Percentiles rank a stretch among this genome's conserved stretches.
These are phyloP conservation scores for Schwanniomyces polymorphus DNA, from an alignment of 805 yeast genomes.

Conservation along the genomic window DNA sequence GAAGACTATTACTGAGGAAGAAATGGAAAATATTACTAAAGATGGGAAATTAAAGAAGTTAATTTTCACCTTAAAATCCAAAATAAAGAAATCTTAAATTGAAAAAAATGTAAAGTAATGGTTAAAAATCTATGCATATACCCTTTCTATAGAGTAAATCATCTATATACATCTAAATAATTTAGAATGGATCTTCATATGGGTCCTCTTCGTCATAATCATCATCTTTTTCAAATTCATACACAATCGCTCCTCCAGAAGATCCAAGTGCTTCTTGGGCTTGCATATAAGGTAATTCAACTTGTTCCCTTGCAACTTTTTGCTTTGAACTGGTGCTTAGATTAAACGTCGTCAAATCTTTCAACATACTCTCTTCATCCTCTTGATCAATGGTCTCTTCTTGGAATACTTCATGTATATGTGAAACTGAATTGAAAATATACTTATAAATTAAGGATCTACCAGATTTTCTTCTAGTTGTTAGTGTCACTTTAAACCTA, in stretches of 20 bases:
- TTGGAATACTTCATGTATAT: conserved; percentile 35
- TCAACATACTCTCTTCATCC: conserved; percentile 57
- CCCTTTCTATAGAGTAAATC: background rate
- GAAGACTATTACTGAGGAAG: conserved; percentile 72
- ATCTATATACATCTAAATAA: background rate
- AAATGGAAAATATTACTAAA: conserved; percentile 28
- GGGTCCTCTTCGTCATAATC: conserved; percentile 99
- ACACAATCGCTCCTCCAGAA: conserved; percentile 89
- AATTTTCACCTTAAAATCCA: conserved; percentile 1
- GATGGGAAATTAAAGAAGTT: conserved; percentile 14
- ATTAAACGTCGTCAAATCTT: conserved; percentile 85
- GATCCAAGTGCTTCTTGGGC: conserved; percentile 70
- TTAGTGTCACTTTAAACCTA: conserved; percentile 49
- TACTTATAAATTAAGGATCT: conserved; percentile 62
- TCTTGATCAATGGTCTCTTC: conserved; percentile 19
- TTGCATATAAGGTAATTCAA: conserved; percentile 85
- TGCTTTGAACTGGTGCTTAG: conserved; percentile 75
- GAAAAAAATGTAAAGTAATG: background rate
- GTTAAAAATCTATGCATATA: background rate
- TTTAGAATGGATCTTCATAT: conserved; percentile 87
- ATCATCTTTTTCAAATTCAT: conserved; percentile 94
- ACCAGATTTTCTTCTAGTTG: conserved; percentile 82
- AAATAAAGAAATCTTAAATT: background rate
- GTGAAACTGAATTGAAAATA: conserved; percentile 48
- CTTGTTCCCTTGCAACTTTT: conserved; percentile 74